Conservation (phyloP, 2,329 filamentous ascomycete species). For the Biscogniauxia sp. region DNA sequence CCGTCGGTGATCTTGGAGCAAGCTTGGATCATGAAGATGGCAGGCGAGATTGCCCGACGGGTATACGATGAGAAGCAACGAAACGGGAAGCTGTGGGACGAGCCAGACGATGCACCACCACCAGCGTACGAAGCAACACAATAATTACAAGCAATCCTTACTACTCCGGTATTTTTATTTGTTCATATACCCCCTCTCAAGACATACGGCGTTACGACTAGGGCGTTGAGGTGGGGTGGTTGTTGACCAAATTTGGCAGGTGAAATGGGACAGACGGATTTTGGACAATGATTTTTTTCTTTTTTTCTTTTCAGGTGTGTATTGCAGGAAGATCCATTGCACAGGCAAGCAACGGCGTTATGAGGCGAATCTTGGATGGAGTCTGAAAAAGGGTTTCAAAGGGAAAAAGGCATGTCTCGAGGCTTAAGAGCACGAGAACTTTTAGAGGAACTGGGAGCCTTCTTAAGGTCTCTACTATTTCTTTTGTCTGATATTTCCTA, state of each 20-base stretch:
- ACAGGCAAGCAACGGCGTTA: conserved; percentile 1
- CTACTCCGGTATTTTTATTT: conserved; percentile 1
- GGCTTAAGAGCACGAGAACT: not conserved
- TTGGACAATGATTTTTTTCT: not conserved
- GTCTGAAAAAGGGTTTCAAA: not conserved
- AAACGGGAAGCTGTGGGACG: conserved; percentile 51
- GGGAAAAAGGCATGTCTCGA: not conserved
- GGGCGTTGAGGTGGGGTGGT: not conserved
- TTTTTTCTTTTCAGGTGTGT: not conserved
- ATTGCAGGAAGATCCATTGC: not conserved
- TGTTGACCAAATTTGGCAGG: conserved; percentile 1
- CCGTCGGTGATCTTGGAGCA: conserved; percentile 68
- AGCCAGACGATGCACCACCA: conserved; percentile 56
- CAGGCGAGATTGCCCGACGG: conserved; percentile 81
- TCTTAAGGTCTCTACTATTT: not conserved
- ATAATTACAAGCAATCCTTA: conserved; percentile 29
- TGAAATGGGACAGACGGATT: not conserved
- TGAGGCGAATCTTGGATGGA: not conserved
- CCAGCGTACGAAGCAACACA: conserved; percentile 58
- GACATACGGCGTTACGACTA: not conserved
- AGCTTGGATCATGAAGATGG: conserved; percentile 91
- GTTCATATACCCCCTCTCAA: conserved; percentile 12
- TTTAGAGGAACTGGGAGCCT: not conserved
- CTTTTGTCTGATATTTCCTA: not conserved
- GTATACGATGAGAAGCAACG: conserved; percentile 82